Base-by-base conservation (phyloP, 768 basidiomycete species). In the Cystobasidium ongulense region DNA sequence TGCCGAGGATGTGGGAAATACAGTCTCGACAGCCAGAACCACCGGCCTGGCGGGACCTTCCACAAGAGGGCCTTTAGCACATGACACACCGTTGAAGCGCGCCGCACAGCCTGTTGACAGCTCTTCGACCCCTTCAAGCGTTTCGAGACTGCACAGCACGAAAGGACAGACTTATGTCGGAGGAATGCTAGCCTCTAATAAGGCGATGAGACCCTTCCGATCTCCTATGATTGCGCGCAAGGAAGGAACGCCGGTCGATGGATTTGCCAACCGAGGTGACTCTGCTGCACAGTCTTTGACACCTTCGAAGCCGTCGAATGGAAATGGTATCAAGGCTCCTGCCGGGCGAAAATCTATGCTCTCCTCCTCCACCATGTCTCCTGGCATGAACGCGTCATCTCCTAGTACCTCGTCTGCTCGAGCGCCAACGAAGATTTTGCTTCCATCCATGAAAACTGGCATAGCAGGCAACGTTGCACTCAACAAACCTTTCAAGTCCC, bases 401-500 rank as follows among this genome's bases (percentile, higher is more conserved):
- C 54, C 54, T 46, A 15, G 5, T 18, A 29, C 50, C 15, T 38
- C 68, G 1, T 27, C 53, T 39, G 18, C 11, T 13, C 57, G 33
- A 27, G 57, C 11, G 5, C 15, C 5, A 29, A 27, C 57, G 21
- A 27, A 4, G 21, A 50, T 17, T n/a, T 4, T n/a, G 15, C 15
- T n/a, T 50, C 15, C 46, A 7, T n/a, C 46, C 15, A 21, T 11
- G 15, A 7, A n/a, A 21, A 11, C 18, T 50, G 46, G 46, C 10
- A 11, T 21, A 3, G 15, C 46, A 11, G 21, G 29, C 31, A 39
- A 64, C 25, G 43, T 31, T 23, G 53, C 53, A 17, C 68, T 71
- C 31, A 71, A 71, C 27, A 71, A 71, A 29, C 68, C 68, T 35
- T 71, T 71, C 54, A 31, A 35, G 23, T 71, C 68, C 4, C 68